Percentiles rank a stretch among this genome's conserved stretches.
These are phyloP conservation scores for Ceriops zippeliana DNA, from an alignment of 345 rosid genomes.

Conservation along the genomic window DNA sequence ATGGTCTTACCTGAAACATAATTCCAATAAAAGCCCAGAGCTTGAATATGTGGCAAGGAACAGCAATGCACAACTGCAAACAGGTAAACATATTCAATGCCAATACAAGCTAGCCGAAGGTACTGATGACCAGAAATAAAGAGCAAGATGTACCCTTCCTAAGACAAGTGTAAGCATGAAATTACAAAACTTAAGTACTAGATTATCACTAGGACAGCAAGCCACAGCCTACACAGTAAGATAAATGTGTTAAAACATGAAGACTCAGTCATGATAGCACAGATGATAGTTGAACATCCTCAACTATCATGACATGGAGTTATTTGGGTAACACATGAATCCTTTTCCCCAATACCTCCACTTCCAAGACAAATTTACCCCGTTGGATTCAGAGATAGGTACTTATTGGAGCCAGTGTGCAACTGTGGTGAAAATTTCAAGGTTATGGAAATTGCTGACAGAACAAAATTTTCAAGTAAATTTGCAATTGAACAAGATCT, in stretches of 20 bases:
- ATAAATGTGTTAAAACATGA: too few relatives aligned
- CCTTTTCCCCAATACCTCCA: background rate
- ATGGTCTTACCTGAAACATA: slow-evolving; percentile 76
- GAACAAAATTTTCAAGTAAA: too few relatives aligned
- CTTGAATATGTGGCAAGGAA: slow-evolving; percentile 91
- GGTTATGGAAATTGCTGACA: too few relatives aligned
- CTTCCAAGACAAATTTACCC: background rate
- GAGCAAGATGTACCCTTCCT: background rate
- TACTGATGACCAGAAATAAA: background rate
- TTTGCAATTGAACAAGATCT: too few relatives aligned
- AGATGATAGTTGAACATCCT: background rate
- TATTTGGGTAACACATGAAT: background rate
- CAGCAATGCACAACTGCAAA: slow-evolving; percentile 84
- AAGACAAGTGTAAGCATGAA: background rate
- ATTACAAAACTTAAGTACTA: background rate
- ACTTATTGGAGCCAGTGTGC: too few relatives aligned
- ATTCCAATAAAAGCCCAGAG: slow-evolving; percentile 94
- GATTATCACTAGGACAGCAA: too few relatives aligned
- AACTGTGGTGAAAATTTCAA: too few relatives aligned
- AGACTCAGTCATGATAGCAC: too few relatives aligned
- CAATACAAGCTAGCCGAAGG: background rate
- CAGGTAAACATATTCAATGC: background rate
- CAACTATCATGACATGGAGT: background rate
- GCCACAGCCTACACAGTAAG: too few relatives aligned
- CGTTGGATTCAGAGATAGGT: too few relatives aligned